Base-by-base conservation (phyloP, 2,329 filamentous ascomycete species). In the Leptoxyphium fumago region DNA sequence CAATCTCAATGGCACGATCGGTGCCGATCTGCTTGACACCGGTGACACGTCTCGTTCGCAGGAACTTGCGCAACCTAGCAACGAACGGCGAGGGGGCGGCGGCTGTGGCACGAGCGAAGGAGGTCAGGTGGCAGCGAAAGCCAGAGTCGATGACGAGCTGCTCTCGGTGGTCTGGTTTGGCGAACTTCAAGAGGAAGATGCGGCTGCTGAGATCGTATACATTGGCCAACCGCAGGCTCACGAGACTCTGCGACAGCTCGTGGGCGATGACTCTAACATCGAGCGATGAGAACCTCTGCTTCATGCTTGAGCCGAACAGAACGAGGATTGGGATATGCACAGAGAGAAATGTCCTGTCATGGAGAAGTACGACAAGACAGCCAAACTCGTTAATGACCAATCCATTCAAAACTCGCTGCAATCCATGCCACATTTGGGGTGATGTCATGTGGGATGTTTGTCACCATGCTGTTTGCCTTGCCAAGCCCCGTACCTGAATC, bases 141-240 rank as follows among this genome's bases (percentile, higher is more conserved):
- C 91, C 91, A 1, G 85, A 91, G 62, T 98, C 91, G 55, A 98
- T 78, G 42, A 98, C 72, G 26, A 98, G 73, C 62, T 96, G 89
- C 60, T 91, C 82, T 64, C 88, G 87, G 52, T 81, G 75, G 58
- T 89, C 81, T 38, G 89, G 86, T 62, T 91, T 94, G 44, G 87
- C 80, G 60, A 98, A 91, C 61, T 95, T 96, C 64, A 98, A 75
- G 21, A 96, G 79, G 59, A 96, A 85, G 58, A 96, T 95, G 60
- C 89, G 87, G 51, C 87, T 87, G 49, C 86, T 94, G 47, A 98
- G 77, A 63, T 98, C 91, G 68, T 98, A 96, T 61, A 95, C 81
- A 61, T 98, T 98, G 49, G 84, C 78, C 42, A 96, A 75, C 50
- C 91, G 84, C 49, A 96, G 73, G 46, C 78, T 77, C 46, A 82